Percentiles rank a stretch among this genome's conserved stretches.
phyloP scores from a whole-genome alignment of 164 flowering plant species.

The Cinnamomum micranthum region DNA sequence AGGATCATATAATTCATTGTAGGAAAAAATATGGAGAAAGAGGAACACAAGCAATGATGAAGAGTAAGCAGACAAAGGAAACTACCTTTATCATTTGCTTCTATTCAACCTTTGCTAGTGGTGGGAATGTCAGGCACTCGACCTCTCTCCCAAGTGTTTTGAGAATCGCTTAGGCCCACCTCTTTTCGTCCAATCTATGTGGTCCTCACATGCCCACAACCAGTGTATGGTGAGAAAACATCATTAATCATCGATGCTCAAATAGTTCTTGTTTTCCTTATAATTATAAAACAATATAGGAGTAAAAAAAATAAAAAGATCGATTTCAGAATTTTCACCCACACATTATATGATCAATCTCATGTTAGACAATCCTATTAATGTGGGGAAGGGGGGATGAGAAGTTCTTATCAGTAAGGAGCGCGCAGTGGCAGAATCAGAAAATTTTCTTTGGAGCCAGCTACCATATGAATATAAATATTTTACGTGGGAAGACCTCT shows the following conservation, averaged over 20 bases:
- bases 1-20: too few relatives aligned
- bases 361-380: too few relatives aligned
- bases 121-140: slow-evolving; percentile 10
- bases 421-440: too few relatives aligned
- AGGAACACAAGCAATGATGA: slow-evolving; percentile 4
- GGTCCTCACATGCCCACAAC: background rate
- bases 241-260: background rate
- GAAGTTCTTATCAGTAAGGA: too few relatives aligned
- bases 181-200: background rate
- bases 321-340: too few relatives aligned
- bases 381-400: too few relatives aligned
- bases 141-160: background rate
- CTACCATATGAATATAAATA: too few relatives aligned
- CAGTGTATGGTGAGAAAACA: background rate
- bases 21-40: background rate
- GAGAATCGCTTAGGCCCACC: background rate
- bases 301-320: background rate
- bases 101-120: slow-evolving; percentile 6
- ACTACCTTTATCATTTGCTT: slow-evolving; percentile 3
- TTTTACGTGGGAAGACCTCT: too few relatives aligned
- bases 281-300: background rate
- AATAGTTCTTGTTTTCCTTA: background rate
- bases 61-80: slow-evolving; percentile 4
- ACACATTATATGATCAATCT: too few relatives aligned
- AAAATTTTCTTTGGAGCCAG: too few relatives aligned